Evolutionary conservation across 805 yeast genomes (phyloP), one percentile per base, ranked within the genome.

Genomic region (Blastobotrys peoriensis): DNA sequence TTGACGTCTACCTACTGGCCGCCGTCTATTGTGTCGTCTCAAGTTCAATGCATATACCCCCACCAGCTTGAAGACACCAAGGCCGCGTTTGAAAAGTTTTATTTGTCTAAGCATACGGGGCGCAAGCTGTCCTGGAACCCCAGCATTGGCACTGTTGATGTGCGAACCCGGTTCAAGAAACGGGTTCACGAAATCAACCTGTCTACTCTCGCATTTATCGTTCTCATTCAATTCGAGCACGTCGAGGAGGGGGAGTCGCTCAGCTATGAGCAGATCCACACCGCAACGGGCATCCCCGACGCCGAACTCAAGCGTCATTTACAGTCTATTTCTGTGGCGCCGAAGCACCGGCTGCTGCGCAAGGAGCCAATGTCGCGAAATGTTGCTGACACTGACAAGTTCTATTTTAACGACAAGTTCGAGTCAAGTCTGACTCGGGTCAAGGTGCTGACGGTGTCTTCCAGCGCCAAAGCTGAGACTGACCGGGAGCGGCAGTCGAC

Each of bases 241-340:
- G 68, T 73, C 36, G 74, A 64, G 2, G 52, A 50, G 10, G 62
- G 60, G 19, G 53, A 70, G 37, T 65, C 66, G 38, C 71, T 83
- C 36, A 74, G 86, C 0, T 76, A 75, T 49, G 73, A 66, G 10
- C 83, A 85, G 54, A 83, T 93, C 20, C 65, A 63, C 33, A 76
- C 75, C 27, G 62, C 73, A 27, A 88, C 97, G 0, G 70, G 73
- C 5, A 83, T 93, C 2, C 93, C 96, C 0, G 76, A 73, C 25
- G 63, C 66, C 2, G 98, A 91, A 53, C 68, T 91, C 33, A 71
- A 74, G 16, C 73, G 96, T 46, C 91, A 87, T 47, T 65, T 93
- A 44, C 85, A 82, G 58, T 86, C 96, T 1, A 75, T 93, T 23
- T 79, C 95, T 0, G 84, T 88, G 36, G 91, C 94, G 0, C 87